Evolutionary conservation across 164 flowering plant genomes (phyloP).

Genomic region (Berberis vulgaris): DNA sequence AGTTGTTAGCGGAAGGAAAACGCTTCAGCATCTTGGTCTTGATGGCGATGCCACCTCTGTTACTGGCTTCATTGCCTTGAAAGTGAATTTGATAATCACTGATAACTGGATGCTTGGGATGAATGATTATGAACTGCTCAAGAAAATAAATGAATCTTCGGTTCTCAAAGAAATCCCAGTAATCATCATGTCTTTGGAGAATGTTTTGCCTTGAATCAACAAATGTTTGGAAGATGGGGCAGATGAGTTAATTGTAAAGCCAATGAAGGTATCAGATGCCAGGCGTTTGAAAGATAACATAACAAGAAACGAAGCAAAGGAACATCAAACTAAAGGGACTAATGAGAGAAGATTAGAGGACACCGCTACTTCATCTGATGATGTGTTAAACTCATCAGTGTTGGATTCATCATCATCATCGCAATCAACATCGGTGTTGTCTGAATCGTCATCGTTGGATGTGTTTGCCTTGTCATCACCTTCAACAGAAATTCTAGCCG

Average conservation of each 20-base stretch:
- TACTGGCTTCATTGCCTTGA: constrained; percentile 36
- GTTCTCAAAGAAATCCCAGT: constrained; percentile 65
- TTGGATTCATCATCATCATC: constrained; percentile 2
- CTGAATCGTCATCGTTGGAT: too few relatives aligned
- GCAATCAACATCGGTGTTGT: too few relatives aligned
- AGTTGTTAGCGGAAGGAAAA: constrained; percentile 82
- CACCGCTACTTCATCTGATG: too few relatives aligned
- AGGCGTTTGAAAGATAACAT: constrained; percentile 46
- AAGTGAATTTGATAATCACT: constrained; percentile 81
- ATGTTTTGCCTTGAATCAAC: constrained; percentile 59
- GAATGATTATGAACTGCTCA: constrained; percentile 89
- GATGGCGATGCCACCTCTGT: constrained; percentile 41
- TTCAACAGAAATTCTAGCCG: too few relatives aligned
- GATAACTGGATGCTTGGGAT: constrained; percentile 98
- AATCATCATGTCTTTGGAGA: constrained; percentile 77
- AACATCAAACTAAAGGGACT: background rate
- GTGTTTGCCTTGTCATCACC: too few relatives aligned
- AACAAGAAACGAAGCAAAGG: constrained; percentile 24
- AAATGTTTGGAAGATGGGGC: constrained; percentile 95
- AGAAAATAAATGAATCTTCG: constrained; percentile 82
- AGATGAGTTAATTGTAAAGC: constrained; percentile 73
- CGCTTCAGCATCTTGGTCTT: constrained; percentile 73
- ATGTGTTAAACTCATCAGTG: constrained; percentile 6
- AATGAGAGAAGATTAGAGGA: constrained; percentile 5
- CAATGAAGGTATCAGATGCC: constrained; percentile 76